Conservation (phyloP, 139 green algal genomes). For the Deuterostichococcus epilithicus region DNA sequence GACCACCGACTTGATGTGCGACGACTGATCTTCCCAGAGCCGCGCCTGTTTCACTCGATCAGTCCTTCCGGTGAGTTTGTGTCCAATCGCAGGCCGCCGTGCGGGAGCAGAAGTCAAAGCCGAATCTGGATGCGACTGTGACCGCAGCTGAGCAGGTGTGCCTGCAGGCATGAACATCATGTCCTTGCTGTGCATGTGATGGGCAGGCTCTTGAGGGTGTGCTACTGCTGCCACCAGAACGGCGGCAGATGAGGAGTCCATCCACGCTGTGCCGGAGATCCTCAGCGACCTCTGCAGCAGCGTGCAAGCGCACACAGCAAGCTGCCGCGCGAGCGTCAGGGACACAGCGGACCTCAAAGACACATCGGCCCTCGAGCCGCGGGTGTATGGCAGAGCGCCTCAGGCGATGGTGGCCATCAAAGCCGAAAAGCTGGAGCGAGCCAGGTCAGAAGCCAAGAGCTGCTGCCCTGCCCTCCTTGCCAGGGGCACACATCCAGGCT, state of each 20-base stretch:
- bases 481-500: neutral
- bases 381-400: conserved; percentile 22
- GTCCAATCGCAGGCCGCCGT: neutral
- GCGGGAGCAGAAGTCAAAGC: neutral
- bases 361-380: conserved; percentile 72
- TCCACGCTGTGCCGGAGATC: neutral
- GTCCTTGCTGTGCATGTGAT: too few species aligned
- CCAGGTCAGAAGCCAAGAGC: conserved; percentile 12
- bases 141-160: neutral
- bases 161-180: too few species aligned
- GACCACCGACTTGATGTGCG: too few species aligned
- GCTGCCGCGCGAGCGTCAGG: conserved; percentile 31
- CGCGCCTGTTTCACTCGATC: neutral
- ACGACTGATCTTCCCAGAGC: too few species aligned
- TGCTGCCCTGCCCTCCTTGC: neutral
- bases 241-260: too few species aligned
- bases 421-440: conserved; percentile 71
- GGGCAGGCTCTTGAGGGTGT: too few species aligned
- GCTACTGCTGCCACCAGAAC: too few species aligned
- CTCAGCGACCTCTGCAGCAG: neutral
- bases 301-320: neutral
- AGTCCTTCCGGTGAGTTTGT: neutral
- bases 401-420: conserved; percentile 50
- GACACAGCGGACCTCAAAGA: conserved; percentile 67
- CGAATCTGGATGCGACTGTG: neutral